Conservation (phyloP, 768 basidiomycete genomes). For the Calocera cornea region DNA sequence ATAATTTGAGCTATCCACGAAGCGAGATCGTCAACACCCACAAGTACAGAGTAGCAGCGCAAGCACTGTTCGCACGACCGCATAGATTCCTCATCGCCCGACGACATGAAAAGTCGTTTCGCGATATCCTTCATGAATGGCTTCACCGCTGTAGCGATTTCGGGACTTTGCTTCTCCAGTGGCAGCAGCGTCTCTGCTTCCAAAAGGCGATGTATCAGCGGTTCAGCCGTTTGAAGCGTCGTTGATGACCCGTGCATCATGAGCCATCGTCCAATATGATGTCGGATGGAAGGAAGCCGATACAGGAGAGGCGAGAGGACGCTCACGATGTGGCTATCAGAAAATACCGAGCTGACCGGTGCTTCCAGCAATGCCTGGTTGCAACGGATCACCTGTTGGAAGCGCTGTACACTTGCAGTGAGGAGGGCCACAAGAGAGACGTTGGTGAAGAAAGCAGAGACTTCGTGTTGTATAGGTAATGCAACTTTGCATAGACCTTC, state of each 20-base stretch:
- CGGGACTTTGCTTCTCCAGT: not conserved
- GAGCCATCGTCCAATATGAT: not conserved
- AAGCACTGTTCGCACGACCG: not conserved
- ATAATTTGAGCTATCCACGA: not conserved
- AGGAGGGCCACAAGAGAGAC: not conserved
- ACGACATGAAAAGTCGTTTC: not conserved
- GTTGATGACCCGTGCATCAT: not conserved
- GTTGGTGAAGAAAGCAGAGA: not conserved
- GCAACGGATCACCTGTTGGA: not conserved
- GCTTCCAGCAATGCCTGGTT: not conserved
- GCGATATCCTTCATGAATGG: not conserved
- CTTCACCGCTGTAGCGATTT: not conserved
- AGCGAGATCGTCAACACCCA: not conserved
- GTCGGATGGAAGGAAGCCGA: not conserved
- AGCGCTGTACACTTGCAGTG: not conserved
- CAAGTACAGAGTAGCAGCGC: not conserved
- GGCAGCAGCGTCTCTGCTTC: not conserved
- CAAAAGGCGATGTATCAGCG: not conserved
- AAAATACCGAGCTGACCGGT: not conserved
- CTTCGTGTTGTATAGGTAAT: not conserved
- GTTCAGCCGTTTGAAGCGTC: not conserved
- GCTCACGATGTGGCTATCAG: not conserved
- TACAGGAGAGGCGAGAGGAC: not conserved
- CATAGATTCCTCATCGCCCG: not conserved
- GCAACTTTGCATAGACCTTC: not conserved